These are phyloP conservation scores for Meira miltonrushii DNA, from an alignment of 1,284 basidiomycete species.

Conservation along the genomic window DNA sequence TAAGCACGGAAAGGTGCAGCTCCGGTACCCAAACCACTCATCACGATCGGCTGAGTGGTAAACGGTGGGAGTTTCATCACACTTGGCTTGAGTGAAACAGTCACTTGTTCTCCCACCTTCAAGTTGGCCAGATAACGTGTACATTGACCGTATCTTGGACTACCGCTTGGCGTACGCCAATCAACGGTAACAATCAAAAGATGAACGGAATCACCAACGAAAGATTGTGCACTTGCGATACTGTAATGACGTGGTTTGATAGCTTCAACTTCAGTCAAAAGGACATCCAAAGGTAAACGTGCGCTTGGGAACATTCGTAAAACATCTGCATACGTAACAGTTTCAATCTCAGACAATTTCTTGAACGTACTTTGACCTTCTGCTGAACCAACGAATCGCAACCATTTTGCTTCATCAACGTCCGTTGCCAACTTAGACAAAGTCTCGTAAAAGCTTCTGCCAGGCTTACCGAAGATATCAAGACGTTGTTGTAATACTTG, in stretches of 20 bases:
- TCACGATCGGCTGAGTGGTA: slow-evolving; percentile 84
- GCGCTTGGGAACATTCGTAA: slow-evolving; percentile 75
- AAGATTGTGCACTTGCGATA: slow-evolving; percentile 89
- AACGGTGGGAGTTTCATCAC: slow-evolving; percentile 96
- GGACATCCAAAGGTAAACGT: slow-evolving; percentile 66
- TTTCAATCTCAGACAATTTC: slow-evolving; percentile 89
- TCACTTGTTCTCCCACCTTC: slow-evolving; percentile 81
- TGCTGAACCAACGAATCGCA: slow-evolving; percentile 87
- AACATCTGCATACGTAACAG: slow-evolving; percentile 87
- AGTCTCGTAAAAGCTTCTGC: slow-evolving; percentile 89
- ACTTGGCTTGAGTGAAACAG: slow-evolving; percentile 94
- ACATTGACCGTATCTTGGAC: slow-evolving; percentile 83
- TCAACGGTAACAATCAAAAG: slow-evolving; percentile 93
- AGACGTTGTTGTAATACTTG: slow-evolving; percentile 94
- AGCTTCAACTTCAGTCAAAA: slow-evolving; percentile 70
- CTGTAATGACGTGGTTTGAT: slow-evolving; percentile 96
- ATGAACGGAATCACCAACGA: slow-evolving; percentile 89
- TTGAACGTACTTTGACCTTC: slow-evolving; percentile 91
- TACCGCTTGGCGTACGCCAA: slow-evolving; percentile 77
- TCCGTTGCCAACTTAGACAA: slow-evolving; percentile 71
- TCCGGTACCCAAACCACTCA: slow-evolving; percentile 96
- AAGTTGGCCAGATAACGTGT: slow-evolving; percentile 86
- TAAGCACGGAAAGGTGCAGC: slow-evolving; percentile 98
- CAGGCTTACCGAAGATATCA: slow-evolving; percentile 90
- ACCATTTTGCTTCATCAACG: slow-evolving; percentile 70